phyloP scores from a whole-genome alignment of 2,329 filamentous ascomycete genomes.

The Botrytis paeoniae region DNA sequence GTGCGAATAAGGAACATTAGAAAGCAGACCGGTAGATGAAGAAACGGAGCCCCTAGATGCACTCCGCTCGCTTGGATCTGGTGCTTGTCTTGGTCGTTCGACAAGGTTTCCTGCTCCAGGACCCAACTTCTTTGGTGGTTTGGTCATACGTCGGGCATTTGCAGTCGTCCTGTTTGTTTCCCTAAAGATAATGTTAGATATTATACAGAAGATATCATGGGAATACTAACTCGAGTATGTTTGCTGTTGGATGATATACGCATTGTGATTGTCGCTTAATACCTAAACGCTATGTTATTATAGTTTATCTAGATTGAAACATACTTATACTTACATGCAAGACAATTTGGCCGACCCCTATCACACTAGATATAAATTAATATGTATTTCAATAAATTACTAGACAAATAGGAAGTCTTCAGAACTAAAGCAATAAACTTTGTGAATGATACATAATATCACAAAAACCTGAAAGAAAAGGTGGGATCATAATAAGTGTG shows the following conservation, averaged over 20 bases:
- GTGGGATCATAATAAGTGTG: neutral
- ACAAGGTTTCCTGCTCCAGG: conserved; percentile 26
- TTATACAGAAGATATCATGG: neutral
- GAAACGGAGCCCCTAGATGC: conserved; percentile 32
- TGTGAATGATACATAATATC: neutral
- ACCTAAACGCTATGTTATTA: conserved; percentile 45
- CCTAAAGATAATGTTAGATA: conserved; percentile 39
- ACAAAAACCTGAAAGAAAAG: no score
- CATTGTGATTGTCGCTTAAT: conserved; percentile 75
- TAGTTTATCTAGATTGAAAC: conserved; percentile 11
- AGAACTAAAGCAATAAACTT: neutral
- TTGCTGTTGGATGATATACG: conserved; percentile 72
- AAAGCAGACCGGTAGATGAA: conserved; percentile 58
- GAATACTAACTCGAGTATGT: conserved; percentile 65
- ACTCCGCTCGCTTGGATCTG: conserved; percentile 29
- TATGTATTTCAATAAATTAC: neutral
- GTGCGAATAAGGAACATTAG: conserved; percentile 69
- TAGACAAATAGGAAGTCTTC: neutral
- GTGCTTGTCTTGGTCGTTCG: conserved; percentile 29
- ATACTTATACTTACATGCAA: conserved; percentile 53
- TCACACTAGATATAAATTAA: conserved; percentile 58
- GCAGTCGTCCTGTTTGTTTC: conserved; percentile 55
- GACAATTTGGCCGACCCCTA: conserved; percentile 65
- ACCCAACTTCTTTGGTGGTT: conserved; percentile 53
- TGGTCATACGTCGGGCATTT: conserved; percentile 55